Evolutionary conservation across 768 basidiomycete genomes (phyloP).

Genomic region (Amyloporia xantha): DNA sequence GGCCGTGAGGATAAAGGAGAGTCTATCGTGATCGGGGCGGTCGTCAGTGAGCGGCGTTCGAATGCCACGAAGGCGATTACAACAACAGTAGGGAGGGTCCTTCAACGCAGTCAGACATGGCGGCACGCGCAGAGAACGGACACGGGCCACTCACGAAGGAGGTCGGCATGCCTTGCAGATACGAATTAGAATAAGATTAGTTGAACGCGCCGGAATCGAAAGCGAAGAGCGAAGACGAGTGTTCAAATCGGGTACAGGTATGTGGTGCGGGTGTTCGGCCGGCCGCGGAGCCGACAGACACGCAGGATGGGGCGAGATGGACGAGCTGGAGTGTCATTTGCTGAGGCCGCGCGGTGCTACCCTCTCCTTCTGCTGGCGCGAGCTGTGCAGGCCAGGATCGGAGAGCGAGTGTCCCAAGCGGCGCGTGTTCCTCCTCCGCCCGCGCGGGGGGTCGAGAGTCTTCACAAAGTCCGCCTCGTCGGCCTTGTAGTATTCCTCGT

Average conservation of each 20-base stretch:
- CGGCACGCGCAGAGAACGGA: background rate
- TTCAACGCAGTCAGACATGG: background rate
- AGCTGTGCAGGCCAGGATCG: conserved; percentile 17
- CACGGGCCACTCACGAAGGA: conserved; percentile 4
- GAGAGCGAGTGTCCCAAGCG: conserved; percentile 25
- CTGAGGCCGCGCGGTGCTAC: conserved; percentile 11
- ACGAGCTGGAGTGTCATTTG: conserved; percentile 5
- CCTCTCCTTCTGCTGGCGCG: conserved; percentile 13
- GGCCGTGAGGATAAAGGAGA: conserved; percentile 2
- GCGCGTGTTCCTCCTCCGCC: conserved; percentile 20
- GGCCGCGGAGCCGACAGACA: background rate
- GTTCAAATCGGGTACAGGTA: background rate
- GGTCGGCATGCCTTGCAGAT: conserved; percentile 9
- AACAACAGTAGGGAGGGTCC: conserved; percentile 3
- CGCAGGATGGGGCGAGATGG: background rate
- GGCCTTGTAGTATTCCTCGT: conserved; percentile 13
- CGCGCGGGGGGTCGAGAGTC: conserved; percentile 16
- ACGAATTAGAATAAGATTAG: conserved; percentile 17
- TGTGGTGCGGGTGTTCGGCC: background rate
- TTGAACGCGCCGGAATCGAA: background rate
- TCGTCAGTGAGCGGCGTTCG: conserved; percentile 1
- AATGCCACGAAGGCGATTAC: conserved; percentile 1
- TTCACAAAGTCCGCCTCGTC: conserved; percentile 13
- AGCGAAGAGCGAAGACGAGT: background rate
- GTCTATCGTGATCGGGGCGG: conserved; percentile 4